These are phyloP conservation scores for Euphorbia pulcherrima DNA, from an alignment of 345 rosid genomes.

Conservation along the genomic window DNA sequence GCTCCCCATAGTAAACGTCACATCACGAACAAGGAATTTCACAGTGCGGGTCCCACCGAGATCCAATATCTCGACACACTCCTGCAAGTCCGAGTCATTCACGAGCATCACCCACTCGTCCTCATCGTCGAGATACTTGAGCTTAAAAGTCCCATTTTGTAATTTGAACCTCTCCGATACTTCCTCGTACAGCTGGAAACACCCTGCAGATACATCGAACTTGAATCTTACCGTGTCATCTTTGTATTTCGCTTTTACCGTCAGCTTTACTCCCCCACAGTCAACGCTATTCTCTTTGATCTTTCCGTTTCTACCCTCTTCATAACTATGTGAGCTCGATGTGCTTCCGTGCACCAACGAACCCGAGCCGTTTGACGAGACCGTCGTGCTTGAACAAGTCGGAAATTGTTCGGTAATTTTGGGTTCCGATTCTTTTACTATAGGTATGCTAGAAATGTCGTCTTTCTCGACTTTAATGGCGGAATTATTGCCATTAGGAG, in stretches of 20 bases:
- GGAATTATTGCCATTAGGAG: slow-evolving; percentile 28
- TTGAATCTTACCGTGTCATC: slow-evolving; percentile 75
- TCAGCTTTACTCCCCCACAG: slow-evolving; percentile 43
- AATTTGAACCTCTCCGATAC: slow-evolving; percentile 70
- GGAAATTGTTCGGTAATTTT: slow-evolving; percentile 41
- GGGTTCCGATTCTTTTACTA: slow-evolving; percentile 36
- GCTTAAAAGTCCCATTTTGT: slow-evolving; percentile 62
- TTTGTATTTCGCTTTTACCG: slow-evolving; percentile 73
- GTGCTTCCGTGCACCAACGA: slow-evolving; percentile 47
- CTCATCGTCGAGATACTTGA: slow-evolving; percentile 82
- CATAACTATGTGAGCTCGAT: slow-evolving; percentile 52
- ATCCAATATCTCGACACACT: slow-evolving; percentile 76
- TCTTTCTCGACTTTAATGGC: slow-evolving; percentile 55
- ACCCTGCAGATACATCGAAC: slow-evolving; percentile 59
- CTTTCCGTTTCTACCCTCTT: slow-evolving; percentile 40
- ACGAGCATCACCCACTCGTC: slow-evolving; percentile 86
- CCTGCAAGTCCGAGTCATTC: slow-evolving; percentile 71
- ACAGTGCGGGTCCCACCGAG: slow-evolving; percentile 44
- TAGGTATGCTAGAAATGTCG: slow-evolving; percentile 33
- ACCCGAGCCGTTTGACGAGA: slow-evolving; percentile 64
- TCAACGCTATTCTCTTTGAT: slow-evolving; percentile 27
- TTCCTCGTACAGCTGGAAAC: slow-evolving; percentile 67
- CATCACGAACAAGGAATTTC: slow-evolving; percentile 66
- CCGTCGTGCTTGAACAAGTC: slow-evolving; percentile 52
- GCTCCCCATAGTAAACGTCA: slow-evolving; percentile 46